These are phyloP conservation scores for Phytophthora melonis DNA, from an alignment of 352 stramenopile genomes.

Conservation along the genomic window DNA sequence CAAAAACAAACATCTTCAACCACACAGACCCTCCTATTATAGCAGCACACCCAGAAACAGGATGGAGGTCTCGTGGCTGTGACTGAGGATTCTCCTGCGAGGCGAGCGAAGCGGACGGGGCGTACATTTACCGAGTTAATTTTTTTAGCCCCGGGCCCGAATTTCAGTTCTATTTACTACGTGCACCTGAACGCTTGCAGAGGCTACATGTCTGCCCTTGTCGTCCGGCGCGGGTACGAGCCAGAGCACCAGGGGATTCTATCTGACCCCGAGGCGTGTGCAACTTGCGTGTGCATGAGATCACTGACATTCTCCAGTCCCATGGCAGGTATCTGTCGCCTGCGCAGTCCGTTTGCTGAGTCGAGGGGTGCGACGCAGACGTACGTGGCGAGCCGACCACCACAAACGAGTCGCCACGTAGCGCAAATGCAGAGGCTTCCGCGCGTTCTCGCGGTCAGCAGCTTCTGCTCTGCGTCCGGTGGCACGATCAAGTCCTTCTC, in stretches of 20 bases:
- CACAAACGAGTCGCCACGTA: constrained; percentile 7
- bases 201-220: not conserved
- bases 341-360: not conserved
- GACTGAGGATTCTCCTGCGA: too few species aligned
- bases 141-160: too few species aligned
- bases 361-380: not conserved
- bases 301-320: constrained; percentile 20
- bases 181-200: too few species aligned
- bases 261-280: constrained; percentile 7
- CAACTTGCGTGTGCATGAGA: constrained; percentile 16
- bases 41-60: too few species aligned
- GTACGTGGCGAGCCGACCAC: not conserved
- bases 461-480: not conserved
- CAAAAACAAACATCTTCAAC: too few species aligned
- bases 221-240: not conserved
- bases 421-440: not conserved
- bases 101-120: too few species aligned
- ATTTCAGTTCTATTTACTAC: too few species aligned
- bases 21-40: too few species aligned
- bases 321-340: not conserved
- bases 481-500: not conserved
- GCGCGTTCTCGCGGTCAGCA: not conserved
- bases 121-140: too few species aligned
- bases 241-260: constrained; percentile 1
- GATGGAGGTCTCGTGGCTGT: too few species aligned